Conservation (phyloP, 1,139 yeast genomes). For the Kodamaea suecica region DNA sequence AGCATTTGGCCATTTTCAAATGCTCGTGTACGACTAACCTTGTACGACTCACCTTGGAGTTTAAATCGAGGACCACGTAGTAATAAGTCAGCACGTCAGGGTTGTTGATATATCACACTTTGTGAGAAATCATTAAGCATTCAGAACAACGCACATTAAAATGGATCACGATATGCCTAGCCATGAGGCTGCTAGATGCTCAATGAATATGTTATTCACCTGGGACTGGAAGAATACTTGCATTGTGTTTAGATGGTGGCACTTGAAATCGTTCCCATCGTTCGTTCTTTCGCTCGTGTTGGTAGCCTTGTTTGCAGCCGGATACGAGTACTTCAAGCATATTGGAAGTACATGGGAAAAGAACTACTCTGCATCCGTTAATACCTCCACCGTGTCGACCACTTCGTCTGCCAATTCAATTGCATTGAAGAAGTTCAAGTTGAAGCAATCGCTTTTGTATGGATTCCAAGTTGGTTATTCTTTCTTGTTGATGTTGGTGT, state of each 20-base stretch:
- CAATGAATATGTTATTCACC: constrained; percentile 80
- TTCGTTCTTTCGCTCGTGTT: constrained; percentile 52
- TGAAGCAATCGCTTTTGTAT: constrained; percentile 47
- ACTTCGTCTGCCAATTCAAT: constrained; percentile 15
- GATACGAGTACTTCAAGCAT: constrained; percentile 58
- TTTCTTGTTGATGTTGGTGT: constrained; percentile 72
- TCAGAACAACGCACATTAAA: too few species aligned
- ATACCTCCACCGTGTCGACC: constrained; percentile 16
- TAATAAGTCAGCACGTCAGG: too few species aligned
- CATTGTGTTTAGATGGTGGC: constrained; percentile 79
- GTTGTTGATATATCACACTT: too few species aligned
- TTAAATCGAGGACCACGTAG: too few species aligned
- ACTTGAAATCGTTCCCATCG: constrained; percentile 50
- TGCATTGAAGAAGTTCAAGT: constrained; percentile 18
- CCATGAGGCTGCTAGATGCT: constrained; percentile 41
- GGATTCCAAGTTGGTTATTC: constrained; percentile 77
- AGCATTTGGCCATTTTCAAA: too few species aligned
- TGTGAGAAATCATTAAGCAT: too few species aligned
- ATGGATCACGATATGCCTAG: constrained; percentile 54
- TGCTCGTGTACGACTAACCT: too few species aligned
- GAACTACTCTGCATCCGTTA: constrained; percentile 11
- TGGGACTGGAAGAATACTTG: constrained; percentile 77
- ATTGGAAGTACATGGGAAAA: constrained; percentile 33
- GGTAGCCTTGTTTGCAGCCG: constrained; percentile 48
- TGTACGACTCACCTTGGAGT: too few species aligned